Base-by-base conservation (phyloP, 805 yeast genomes). In the Ogataea saltuana region DNA sequence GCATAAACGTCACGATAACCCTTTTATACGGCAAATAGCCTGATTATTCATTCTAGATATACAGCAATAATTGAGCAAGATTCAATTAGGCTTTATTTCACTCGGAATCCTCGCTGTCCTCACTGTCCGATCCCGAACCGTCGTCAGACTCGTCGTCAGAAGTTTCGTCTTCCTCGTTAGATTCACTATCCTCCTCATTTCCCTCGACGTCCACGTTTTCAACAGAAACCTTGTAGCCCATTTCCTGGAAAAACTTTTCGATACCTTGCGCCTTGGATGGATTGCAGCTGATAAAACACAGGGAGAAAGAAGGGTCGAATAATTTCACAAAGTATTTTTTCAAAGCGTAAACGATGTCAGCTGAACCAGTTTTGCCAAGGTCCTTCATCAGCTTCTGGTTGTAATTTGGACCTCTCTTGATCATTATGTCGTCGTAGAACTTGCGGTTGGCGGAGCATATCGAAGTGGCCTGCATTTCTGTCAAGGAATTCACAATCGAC, bases 201-300 rank as follows among this genome's bases (percentile, higher is more conserved):
- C 32, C 64, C 8, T 54, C 64, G 12, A 59, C 63, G n/a, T 61
- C 61, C 13, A 83, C 64, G 38, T 78, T 80, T 48, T 83, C 88
- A 21, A 81, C 66, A 4, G 61, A 58, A 20, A 85, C 84, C 0
- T 67, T 63, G 58, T 84, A 91, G 0, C 95, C 95, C 8, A 23
- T 32, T 1, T 54, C 54, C 8, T 53, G 56, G 42, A 90, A 76
- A 42, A 71, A 78, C 13, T 60, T 63, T 32, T 65, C 62, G 41
- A 86, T 64, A 4, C 63, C 64, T 0, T 70, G 77, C 3, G 67
- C 59, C 49, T 81, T 83, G 2, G 81, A 67, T 3, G 91, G 85
- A 52, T 93, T 89, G 42, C 90, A 76, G 55, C 88, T 80, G 3
- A 82, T 68, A 56, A 88, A 89, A 8, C 87, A 72, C 17, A 75